phyloP scores from a whole-genome alignment of 805 yeast species.

The Candida nitratophila region DNA sequence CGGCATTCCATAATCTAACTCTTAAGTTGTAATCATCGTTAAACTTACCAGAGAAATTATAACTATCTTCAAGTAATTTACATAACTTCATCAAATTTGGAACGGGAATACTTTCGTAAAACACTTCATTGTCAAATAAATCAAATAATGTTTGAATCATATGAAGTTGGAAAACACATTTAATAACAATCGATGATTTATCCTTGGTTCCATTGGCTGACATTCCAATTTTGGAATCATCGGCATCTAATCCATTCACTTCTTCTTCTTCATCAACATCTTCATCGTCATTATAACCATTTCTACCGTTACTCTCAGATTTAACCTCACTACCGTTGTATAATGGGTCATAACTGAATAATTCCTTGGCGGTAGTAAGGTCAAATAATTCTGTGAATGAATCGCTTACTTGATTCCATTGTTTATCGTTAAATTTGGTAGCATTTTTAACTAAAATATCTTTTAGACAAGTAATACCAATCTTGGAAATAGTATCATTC shows the following conservation, averaged over 20 bases:
- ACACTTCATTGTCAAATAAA: slow-evolving; percentile 60
- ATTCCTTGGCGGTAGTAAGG: slow-evolving; percentile 78
- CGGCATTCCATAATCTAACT: slow-evolving; percentile 84
- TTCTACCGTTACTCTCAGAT: neutral
- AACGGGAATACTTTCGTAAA: slow-evolving; percentile 66
- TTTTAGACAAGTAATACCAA: slow-evolving; percentile 85
- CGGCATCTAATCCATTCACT: slow-evolving; percentile 26
- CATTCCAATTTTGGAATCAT: slow-evolving; percentile 19
- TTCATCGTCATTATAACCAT: slow-evolving; percentile 9
- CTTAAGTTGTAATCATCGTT: slow-evolving; percentile 85
- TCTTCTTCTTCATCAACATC: slow-evolving; percentile 25
- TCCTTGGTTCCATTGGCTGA: slow-evolving; percentile 35
- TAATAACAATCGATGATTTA: slow-evolving; percentile 76
- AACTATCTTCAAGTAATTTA: slow-evolving; percentile 56
- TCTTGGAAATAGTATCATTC: slow-evolving; percentile 92
- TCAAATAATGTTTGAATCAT: slow-evolving; percentile 85
- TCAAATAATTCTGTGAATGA: slow-evolving; percentile 68
- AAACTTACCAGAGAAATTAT: slow-evolving; percentile 77
- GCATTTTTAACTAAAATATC: slow-evolving; percentile 74
- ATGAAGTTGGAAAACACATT: slow-evolving; percentile 83
- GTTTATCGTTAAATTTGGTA: slow-evolving; percentile 48
- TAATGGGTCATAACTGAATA: slow-evolving; percentile 58
- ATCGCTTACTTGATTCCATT: slow-evolving; percentile 68
- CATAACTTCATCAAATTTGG: slow-evolving; percentile 54
- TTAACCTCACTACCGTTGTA: slow-evolving; percentile 19